Conservation (phyloP, 129 eudicot genomes). For the Ambrosia trifida region DNA sequence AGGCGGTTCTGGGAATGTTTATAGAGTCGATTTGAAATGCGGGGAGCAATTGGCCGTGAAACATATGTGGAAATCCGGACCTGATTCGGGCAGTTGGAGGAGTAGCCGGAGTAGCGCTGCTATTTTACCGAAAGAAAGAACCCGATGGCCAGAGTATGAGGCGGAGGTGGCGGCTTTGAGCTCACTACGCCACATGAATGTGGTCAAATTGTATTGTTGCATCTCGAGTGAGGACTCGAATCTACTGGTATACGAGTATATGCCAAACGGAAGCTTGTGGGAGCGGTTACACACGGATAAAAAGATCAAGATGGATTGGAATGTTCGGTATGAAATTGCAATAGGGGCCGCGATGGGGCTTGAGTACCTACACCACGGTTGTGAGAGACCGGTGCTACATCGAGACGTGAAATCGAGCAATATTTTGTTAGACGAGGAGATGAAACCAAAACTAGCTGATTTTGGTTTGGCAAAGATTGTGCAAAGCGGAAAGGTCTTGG, state of each 20-base stretch:
- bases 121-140: constrained; percentile 43
- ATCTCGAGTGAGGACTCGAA: constrained; percentile 64
- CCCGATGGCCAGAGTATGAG: constrained; percentile 49
- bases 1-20: constrained; percentile 70
- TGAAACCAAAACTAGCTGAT: constrained; percentile 71
- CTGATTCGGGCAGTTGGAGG: constrained; percentile 38
- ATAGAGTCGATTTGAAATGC: constrained; percentile 41
- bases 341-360: constrained; percentile 63
- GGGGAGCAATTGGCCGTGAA: constrained; percentile 64
- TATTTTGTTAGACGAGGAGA: constrained; percentile 60
- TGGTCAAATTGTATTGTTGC: constrained; percentile 65
- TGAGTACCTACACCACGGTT: constrained; percentile 71
- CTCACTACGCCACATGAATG: constrained; percentile 64
- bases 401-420: constrained; percentile 72
- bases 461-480: constrained; percentile 64
- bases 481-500: constrained; percentile 35
- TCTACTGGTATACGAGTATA: constrained; percentile 60
- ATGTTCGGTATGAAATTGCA: constrained; percentile 52
- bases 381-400: constrained; percentile 60
- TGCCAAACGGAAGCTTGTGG: constrained; percentile 80
- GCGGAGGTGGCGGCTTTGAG: constrained; percentile 70
- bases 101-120: constrained; percentile 43
- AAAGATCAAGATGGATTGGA: constrained; percentile 57
- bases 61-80: constrained; percentile 52
- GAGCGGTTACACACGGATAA: constrained; percentile 51